Evolutionary conservation across 2,329 filamentous ascomycete genomes (phyloP).

Genomic region (Emergomyces pasteurianus): DNA sequence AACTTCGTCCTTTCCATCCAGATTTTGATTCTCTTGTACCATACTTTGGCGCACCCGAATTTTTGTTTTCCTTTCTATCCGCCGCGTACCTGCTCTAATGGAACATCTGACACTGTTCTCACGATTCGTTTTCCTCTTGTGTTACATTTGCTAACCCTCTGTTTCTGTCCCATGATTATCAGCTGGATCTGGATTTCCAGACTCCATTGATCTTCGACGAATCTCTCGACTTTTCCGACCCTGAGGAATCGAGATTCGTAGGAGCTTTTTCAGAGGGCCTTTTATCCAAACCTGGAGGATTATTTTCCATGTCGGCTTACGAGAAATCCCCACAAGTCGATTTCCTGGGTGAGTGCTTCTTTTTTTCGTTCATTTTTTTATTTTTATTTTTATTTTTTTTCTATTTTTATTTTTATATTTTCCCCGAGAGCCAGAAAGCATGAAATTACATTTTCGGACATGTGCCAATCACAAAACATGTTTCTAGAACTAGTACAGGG

Average conservation of each 20-base stretch:
- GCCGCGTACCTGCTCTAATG: background rate
- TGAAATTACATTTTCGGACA: background rate
- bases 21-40: slow-evolving; percentile 15
- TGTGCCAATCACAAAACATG: background rate
- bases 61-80: slow-evolving; percentile 2
- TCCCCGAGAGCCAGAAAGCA: slow-evolving; percentile 5
- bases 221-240: slow-evolving; percentile 34
- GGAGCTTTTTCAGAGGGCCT: slow-evolving; percentile 39
- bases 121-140: background rate
- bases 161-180: slow-evolving; percentile 15
- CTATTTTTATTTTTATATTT: background rate
- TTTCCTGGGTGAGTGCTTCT: slow-evolving; percentile 61
- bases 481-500: background rate
- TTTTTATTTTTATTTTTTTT: background rate
- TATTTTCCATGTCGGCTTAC: slow-evolving; percentile 72
- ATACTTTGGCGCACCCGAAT: background rate
- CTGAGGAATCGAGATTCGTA: slow-evolving; percentile 34
- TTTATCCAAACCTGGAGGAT: slow-evolving; percentile 46
- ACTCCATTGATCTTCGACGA: slow-evolving; percentile 38
- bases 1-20: slow-evolving; percentile 4
- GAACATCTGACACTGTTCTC: slow-evolving; percentile 7
- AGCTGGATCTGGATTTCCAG: slow-evolving; percentile 35
- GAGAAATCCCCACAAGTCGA: slow-evolving; percentile 62
- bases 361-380: background rate
- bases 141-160: slow-evolving; percentile 5